Evolutionary conservation across 2,329 filamentous ascomycete genomes (phyloP), one percentile per base, ranked within the genome.

Genomic region (Colletotrichum coccodes): DNA sequence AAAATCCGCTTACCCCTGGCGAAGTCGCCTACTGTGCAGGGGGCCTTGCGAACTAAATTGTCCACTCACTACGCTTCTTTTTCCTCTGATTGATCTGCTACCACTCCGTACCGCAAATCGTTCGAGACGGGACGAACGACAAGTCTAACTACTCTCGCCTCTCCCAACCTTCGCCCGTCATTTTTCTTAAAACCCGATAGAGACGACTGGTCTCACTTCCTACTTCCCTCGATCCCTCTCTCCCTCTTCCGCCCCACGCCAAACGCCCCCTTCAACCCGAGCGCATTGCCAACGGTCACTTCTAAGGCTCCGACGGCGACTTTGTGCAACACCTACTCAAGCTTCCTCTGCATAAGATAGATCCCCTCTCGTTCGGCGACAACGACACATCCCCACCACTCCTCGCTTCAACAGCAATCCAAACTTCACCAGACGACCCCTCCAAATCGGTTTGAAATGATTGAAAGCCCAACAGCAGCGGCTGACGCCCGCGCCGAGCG

Each of bases 401-500:
- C 16, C 23, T 38, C 23, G 60, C 61, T 69, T 69, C 61, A 69
- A 66, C 42, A 66, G 60, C 47, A 59, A 21, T 23, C 16, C 42
- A n/a, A 8, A 40, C 16, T 12, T 23, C 6, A 36, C 38, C 16
- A 30, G 18, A 54, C 18, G 12, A 3, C 16, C 30, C 61, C 47
- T 30, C 54, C 12, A 38, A 28, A 12, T 12, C 56, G 32, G 16
- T 12, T 54, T 67, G 71, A 62, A 64, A 73, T 71, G 74, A 79
- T 77, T 73, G 79, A 75, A 72, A 73, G 75, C 68, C 74, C 76
- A 69, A 73, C 78, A 52, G 75, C 79, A 68, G 72, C 79, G 59
- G 71, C 75, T 64, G 82, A 83, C 68, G 79, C 80, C 73, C 81
- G 82, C 68, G 78, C 79, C 71, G 80, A 85, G 72, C 82, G 85